These are phyloP conservation scores for Amanita thiersii DNA, from an alignment of 768 basidiomycete genomes.

Conservation along the genomic window DNA sequence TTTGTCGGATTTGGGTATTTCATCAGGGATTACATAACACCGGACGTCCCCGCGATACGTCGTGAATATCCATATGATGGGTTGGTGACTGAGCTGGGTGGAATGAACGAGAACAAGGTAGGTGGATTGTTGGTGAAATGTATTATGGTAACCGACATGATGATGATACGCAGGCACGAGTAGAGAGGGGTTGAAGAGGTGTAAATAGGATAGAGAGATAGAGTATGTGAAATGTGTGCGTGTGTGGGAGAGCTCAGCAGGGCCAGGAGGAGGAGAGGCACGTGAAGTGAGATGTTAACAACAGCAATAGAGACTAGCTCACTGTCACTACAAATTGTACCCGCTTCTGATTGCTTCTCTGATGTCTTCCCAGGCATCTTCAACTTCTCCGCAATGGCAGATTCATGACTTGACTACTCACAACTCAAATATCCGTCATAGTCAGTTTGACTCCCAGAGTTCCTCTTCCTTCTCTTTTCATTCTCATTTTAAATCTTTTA, in stretches of 20 bases:
- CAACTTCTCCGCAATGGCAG: no score
- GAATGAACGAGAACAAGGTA: slow-evolving; percentile 73
- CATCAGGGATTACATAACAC: slow-evolving; percentile 46
- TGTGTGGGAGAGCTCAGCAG: no score
- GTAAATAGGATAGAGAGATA: slow-evolving; percentile 5
- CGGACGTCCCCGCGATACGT: slow-evolving; percentile 56
- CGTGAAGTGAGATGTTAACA: no score
- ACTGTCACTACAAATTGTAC: no score
- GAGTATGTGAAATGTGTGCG: neutral
- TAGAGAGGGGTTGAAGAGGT: slow-evolving; percentile 16
- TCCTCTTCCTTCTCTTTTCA: no score
- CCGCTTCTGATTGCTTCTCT: no score
- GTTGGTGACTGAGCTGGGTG: slow-evolving; percentile 70
- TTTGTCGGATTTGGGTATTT: slow-evolving; percentile 58
- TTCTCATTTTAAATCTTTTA: no score
- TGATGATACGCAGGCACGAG: slow-evolving; percentile 16
- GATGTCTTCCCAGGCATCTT: neutral
- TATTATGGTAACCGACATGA: neutral
- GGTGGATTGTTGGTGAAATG: slow-evolving; percentile 11
- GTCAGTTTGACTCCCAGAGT: neutral
- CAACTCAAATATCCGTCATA: neutral
- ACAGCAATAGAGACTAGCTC: neutral
- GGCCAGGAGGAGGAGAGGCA: no score
- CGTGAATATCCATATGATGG: slow-evolving; percentile 76
- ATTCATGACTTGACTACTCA: no score